Base-by-base conservation (phyloP, 768 basidiomycete species). In the Mycena galericulata region DNA sequence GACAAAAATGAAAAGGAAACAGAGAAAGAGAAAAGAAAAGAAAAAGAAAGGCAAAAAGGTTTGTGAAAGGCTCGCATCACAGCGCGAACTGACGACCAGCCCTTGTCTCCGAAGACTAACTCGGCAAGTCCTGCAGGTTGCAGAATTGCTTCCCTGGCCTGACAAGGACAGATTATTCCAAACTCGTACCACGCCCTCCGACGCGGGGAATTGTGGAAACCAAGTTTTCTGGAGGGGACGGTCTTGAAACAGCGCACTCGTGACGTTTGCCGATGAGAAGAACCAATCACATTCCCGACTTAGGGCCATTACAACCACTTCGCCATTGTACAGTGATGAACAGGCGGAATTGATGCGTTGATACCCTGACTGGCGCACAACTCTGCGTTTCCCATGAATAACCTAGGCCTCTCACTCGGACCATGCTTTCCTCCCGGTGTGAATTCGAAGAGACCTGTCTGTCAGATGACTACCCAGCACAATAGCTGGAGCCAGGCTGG, bases 141-240 rank as follows among this genome's bases (percentile, higher is more conserved):
- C 92, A 88, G 90, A 94, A 94, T 94, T 90, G 84, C 93, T 94
- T 94, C 90, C 92, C 93, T 94, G 90, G 90, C 87, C 90, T 83
- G 87, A 88, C 90, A 89, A 87, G 91, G 87, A 81, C 90, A 80
- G 75, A 91, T 94, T 94, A 94, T 91, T 91, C 93, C 90, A 90
- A 89, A 87, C 82, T 79, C 84, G 73, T 67, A 71, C 85, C 90
- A 87, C 78, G 36, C 81, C 87, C 89, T 94, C 80, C 89, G 85
- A 78, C 68, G 80, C 84, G 88, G 86, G 82, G 83, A 80, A 86
- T 86, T 87, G 88, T 87, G 90, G 88, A 85, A 81, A 91, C 92
- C 92, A 93, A 94, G 91, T 93, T 94, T 93, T 94, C 93, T 89
- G 91, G 92, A 93, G 93, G 92, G 91, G 91, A 89, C 89, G 87